Evolutionary conservation across 1,139 yeast genomes (phyloP), one percentile per base, ranked within the genome.

Genomic region (Geotrichum cucujoidarum): DNA sequence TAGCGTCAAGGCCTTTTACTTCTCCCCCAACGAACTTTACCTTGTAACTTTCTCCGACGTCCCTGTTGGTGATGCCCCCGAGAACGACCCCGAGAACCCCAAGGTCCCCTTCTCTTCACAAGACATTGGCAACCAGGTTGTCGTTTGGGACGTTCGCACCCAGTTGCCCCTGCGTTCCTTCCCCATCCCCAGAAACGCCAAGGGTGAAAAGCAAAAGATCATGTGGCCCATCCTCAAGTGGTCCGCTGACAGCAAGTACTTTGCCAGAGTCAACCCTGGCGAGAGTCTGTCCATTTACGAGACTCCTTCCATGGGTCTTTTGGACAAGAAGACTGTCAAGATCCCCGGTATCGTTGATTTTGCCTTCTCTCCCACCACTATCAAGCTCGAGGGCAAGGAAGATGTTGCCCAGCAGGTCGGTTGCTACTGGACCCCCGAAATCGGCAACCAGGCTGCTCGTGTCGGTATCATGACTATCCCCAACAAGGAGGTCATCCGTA

Each of bases 201-300:
- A 53, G 32, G 55, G 52, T 17, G 53, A 53, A 25, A 57, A 58
- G 27, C 57, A 56, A 27, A 83, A 82, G 64, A 80, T 88, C 81
- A 82, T 85, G 57, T 92, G 99, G 99, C 99, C 99, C 44, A 79
- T 92, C 64, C 84, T 94, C 66, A 90, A 89, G 70, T 94, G 98
- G 97, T 88, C 97, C 40, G 76, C 75, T 60, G 95, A 94, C 70
- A 96, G 88, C 69, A 83, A 81, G 69, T 94, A 83, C 74, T 87
- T 95, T 73, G 97, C 97, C 50, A 85, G 98, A 72, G 80, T 87
- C 69, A 92, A 92, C 48, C 95, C 95, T 50, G 94, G 87, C 57
- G 97, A 95, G 49, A 64, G 66, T 25, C 75, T 94, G 59, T 92
- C 95, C 44, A 78, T 94, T 56, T 94, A 90, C 69, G 88, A 83